phyloP scores from a whole-genome alignment of 768 basidiomycete species.

The Floccularia luteovirens region DNA sequence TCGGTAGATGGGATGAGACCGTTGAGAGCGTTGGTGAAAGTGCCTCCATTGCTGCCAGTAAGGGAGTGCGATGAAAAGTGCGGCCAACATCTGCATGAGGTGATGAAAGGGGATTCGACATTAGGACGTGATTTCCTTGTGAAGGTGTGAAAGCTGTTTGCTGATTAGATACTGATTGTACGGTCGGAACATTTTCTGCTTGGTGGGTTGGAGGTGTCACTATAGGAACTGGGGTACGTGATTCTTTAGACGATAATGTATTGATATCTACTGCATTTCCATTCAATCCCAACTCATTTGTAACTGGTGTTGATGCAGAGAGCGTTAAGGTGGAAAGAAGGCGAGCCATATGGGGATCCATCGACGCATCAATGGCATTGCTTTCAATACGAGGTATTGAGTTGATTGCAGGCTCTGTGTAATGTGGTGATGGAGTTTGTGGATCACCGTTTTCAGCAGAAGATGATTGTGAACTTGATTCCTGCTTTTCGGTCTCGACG shows the following conservation, averaged over 20 bases:
- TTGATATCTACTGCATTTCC: too few relatives aligned
- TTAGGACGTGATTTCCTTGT: neutral
- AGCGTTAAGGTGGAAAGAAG: constrained; percentile 55
- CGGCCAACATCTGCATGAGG: neutral
- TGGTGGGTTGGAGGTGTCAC: too few relatives aligned
- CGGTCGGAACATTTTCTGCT: too few relatives aligned
- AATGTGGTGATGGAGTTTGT: constrained; percentile 58
- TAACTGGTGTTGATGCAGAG: constrained; percentile 24
- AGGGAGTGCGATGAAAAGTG: neutral
- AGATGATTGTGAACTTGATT: constrained; percentile 64
- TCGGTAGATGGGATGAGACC: constrained; percentile 2
- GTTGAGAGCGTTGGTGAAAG: neutral
- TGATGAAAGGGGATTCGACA: neutral
- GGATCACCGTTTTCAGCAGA: constrained; percentile 54
- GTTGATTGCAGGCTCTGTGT: constrained; percentile 31
- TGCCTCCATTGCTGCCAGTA: neutral
- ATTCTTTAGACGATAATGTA: neutral
- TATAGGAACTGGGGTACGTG: neutral
- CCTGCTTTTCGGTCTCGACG: constrained; percentile 34
- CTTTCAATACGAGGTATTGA: constrained; percentile 23
- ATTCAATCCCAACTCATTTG: neutral
- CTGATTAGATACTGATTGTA: neutral
- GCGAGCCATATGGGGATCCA: constrained; percentile 69
- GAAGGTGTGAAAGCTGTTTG: constrained; percentile 1
- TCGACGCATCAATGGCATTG: constrained; percentile 19